These are phyloP conservation scores for Phytophthora pinifolia DNA, from an alignment of 352 stramenopile species.

Conservation along the genomic window DNA sequence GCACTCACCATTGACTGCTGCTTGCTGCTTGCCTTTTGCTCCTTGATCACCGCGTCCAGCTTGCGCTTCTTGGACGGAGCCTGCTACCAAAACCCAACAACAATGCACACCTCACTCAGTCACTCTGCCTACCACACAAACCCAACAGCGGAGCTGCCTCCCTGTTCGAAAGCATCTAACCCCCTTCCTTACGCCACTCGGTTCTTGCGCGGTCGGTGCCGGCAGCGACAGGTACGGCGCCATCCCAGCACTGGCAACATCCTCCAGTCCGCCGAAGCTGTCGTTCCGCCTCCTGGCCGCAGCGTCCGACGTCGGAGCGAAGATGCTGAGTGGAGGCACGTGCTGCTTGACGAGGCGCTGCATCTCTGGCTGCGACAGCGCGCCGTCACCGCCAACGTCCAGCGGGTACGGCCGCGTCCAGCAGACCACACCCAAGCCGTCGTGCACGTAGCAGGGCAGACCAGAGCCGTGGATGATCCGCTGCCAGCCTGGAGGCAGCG, in stretches of 20 bases:
- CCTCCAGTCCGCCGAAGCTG: neutral
- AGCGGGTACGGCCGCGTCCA: conserved; percentile 76
- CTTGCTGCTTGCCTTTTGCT: conserved; percentile 19
- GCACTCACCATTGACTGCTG: conserved; percentile 38
- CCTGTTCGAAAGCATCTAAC: conserved; percentile 23
- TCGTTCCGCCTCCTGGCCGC: conserved; percentile 3
- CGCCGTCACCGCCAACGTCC: conserved; percentile 27
- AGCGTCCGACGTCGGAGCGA: conserved; percentile 31
- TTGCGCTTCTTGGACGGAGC: conserved; percentile 50
- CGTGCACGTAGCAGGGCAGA: conserved; percentile 71
- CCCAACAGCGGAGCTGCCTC: conserved; percentile 27
- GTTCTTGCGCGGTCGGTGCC: conserved; percentile 18
- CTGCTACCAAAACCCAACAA: conserved; percentile 11
- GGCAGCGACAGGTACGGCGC: conserved; percentile 2
- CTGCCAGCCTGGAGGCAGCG: conserved; percentile 65
- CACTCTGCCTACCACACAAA: neutral
- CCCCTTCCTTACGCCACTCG: conserved; percentile 30
- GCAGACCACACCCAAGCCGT: conserved; percentile 49
- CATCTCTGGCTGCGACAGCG: conserved; percentile 39
- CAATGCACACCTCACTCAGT: neutral
- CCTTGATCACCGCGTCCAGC: conserved; percentile 24
- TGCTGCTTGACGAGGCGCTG: conserved; percentile 51
- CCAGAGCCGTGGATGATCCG: conserved; percentile 64
- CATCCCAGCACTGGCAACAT: neutral
- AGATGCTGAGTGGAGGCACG: conserved; percentile 69